These are phyloP conservation scores for Acephala macrosclerotiorum DNA, from an alignment of 2,329 filamentous ascomycete species.

Conservation along the genomic window DNA sequence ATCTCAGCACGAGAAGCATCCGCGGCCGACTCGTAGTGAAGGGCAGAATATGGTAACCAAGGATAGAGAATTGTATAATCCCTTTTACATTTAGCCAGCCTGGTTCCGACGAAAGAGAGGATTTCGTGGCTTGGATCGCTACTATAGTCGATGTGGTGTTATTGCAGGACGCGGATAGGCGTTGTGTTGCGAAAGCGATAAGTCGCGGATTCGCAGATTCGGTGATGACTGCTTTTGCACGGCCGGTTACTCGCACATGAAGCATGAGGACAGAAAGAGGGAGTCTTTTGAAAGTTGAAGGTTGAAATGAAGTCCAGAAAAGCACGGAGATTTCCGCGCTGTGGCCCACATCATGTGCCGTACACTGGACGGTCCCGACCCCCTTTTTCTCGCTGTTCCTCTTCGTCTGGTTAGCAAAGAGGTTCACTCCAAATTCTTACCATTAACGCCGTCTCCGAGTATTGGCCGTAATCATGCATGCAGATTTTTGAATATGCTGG, in stretches of 20 bases:
- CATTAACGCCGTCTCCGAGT: neutral
- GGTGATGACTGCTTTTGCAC: neutral
- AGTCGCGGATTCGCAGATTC: neutral
- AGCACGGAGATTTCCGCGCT: no score
- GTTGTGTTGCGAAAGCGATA: neutral
- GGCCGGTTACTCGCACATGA: no score
- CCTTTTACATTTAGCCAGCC: neutral
- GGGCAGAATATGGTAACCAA: neutral
- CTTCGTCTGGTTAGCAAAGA: no score
- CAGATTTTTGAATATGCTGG: neutral
- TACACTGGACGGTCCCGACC: no score
- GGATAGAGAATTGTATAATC: slow-evolving; percentile 1
- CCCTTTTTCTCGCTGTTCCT: no score
- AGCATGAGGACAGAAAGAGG: no score
- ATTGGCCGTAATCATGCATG: neutral
- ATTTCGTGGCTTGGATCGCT: neutral
- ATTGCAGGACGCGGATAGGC: neutral
- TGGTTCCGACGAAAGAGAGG: neutral
- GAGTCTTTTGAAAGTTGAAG: no score
- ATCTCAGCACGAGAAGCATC: neutral
- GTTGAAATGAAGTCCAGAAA: no score
- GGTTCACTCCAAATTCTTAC: no score
- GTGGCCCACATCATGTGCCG: no score
- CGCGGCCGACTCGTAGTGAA: neutral
- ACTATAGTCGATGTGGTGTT: neutral